phyloP scores from a whole-genome alignment of 345 rosid genomes.

The Eucalyptus decipiens region DNA sequence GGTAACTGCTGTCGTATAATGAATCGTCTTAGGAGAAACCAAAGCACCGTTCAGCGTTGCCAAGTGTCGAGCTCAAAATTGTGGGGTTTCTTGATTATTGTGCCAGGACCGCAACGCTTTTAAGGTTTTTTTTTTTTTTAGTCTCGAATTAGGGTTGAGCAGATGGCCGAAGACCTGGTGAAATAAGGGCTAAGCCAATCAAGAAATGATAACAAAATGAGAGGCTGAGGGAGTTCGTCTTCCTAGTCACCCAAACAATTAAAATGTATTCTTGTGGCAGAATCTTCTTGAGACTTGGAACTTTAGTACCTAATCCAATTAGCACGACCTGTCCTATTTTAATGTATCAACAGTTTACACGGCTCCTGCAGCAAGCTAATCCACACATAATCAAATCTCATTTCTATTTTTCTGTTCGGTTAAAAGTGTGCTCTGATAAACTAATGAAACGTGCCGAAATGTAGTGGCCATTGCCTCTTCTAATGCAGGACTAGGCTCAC shows the following conservation, averaged over 20 bases:
- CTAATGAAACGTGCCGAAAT: neutral
- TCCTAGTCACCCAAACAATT: neutral
- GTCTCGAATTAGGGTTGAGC: neutral
- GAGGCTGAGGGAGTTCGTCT: neutral
- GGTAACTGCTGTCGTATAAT: neutral
- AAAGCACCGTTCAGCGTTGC: neutral
- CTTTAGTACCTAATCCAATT: neutral
- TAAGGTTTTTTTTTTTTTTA: neutral
- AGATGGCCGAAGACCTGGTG: neutral
- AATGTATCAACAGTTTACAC: neutral
- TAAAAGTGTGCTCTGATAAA: neutral
- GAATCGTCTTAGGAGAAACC: neutral
- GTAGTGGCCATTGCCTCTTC: neutral
- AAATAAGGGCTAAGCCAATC: neutral
- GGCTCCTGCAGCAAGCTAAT: neutral
- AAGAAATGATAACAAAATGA: neutral
- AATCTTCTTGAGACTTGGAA: neutral
- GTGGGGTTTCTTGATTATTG: neutral
- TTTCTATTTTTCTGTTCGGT: neutral
- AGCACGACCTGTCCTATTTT: neutral
- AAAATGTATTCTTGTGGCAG: neutral
- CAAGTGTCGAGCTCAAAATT: neutral
- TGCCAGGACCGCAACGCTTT: neutral
- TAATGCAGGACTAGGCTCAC: neutral
- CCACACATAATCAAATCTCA: neutral